These are phyloP conservation scores for Hyphodiscus hymeniophilus DNA, from an alignment of 495 filamentous ascomycete genomes.

Conservation along the genomic window DNA sequence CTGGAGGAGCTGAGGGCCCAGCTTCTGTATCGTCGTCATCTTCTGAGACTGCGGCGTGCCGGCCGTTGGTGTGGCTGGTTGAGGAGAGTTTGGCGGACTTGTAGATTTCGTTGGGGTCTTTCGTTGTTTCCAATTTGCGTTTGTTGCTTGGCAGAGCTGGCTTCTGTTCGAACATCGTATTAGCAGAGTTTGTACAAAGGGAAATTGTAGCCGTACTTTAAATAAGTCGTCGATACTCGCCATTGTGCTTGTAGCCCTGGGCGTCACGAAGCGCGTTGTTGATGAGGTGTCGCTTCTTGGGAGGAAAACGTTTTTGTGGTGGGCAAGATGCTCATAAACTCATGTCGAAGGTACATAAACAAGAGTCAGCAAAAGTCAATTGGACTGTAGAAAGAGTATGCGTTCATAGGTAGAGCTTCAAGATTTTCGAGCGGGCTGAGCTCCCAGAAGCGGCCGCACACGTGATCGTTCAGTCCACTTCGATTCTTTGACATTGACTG, in stretches of 20 bases:
- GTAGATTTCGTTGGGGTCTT: constrained; percentile 69
- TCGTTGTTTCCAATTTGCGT: constrained; percentile 65
- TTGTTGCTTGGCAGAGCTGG: constrained; percentile 50
- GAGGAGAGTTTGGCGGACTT: constrained; percentile 72
- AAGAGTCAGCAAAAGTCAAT: too few species aligned
- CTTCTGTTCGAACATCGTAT: constrained; percentile 35
- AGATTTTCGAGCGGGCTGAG: too few species aligned
- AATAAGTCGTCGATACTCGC: constrained; percentile 76
- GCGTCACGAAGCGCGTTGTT: too few species aligned
- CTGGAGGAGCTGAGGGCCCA: constrained; percentile 60
- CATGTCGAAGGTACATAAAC: too few species aligned
- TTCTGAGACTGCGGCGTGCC: constrained; percentile 51
- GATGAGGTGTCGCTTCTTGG: background rate
- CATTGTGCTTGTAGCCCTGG: constrained; percentile 36
- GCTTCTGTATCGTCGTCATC: constrained; percentile 54
- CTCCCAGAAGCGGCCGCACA: background rate
- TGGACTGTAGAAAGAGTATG: too few species aligned
- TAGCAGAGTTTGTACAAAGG: constrained; percentile 18
- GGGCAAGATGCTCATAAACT: too few species aligned
- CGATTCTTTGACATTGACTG: background rate
- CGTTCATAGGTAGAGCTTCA: too few species aligned
- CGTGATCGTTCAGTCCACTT: background rate
- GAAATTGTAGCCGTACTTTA: constrained; percentile 46
- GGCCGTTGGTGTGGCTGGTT: constrained; percentile 53
- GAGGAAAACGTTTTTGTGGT: background rate